A percentile compares a stretch with the other conserved stretches of the same genome.
Conservation (phyloP, 2,329 filamentous ascomycete genomes). For the Amauroascus verrucosus region DNA sequence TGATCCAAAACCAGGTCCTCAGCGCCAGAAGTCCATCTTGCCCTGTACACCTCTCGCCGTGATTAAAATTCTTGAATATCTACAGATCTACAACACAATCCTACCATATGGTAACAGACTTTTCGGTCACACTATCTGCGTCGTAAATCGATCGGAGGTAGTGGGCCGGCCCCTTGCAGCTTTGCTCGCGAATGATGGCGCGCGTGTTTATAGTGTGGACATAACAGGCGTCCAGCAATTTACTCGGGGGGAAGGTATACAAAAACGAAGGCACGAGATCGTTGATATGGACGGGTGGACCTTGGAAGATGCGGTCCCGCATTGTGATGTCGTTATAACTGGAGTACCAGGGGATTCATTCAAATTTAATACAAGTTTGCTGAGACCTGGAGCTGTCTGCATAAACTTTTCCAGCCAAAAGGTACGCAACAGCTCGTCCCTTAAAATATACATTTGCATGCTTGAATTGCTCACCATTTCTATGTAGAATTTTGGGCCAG, state of each 20-base stretch:
- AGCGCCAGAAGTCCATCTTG: conserved; percentile 78
- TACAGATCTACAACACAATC: conserved; percentile 94
- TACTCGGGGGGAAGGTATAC: conserved; percentile 77
- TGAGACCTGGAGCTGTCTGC: conserved; percentile 89
- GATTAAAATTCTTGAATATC: conserved; percentile 91
- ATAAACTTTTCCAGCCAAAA: conserved; percentile 96
- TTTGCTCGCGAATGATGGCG: conserved; percentile 88
- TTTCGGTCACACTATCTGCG: conserved; percentile 86
- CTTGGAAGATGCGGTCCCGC: conserved; percentile 68
- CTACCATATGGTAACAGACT: conserved; percentile 85
- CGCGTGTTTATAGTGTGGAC: conserved; percentile 90
- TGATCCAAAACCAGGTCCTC: conserved; percentile 55
- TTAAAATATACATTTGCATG: not conserved
- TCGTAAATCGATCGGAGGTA: conserved; percentile 93
- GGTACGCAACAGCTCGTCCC: conserved; percentile 30
- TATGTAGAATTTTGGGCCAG: conserved; percentile 67
- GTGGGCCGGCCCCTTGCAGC: conserved; percentile 88
- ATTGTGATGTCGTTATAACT: conserved; percentile 89
- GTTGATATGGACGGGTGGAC: conserved; percentile 70
- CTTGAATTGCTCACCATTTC: not conserved
- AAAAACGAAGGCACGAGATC: conserved; percentile 76
- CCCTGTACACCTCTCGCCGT: conserved; percentile 93
- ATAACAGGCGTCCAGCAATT: conserved; percentile 86
- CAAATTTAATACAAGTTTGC: conserved; percentile 75
- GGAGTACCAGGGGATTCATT: conserved; percentile 80